phyloP scores from a whole-genome alignment of 1,284 basidiomycete genomes.

The Cystobasidium slooffiae region DNA sequence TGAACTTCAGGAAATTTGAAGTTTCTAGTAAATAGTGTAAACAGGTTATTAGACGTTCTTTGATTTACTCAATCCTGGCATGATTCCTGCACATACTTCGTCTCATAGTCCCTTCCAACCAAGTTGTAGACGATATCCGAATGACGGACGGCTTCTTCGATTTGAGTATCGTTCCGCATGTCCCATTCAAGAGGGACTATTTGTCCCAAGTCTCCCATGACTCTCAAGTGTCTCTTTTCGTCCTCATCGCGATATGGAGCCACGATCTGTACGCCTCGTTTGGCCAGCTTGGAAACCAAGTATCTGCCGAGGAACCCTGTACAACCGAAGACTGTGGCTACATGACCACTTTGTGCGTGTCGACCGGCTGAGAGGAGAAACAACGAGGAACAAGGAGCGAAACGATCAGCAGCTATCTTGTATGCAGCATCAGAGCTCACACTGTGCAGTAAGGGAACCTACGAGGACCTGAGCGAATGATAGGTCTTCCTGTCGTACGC shows the following conservation, averaged over 20 bases:
- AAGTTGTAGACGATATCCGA: slow-evolving; percentile 98
- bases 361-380: too few species aligned
- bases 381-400: not conserved
- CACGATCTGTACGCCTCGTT: slow-evolving; percentile 90
- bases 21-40: slow-evolving; percentile 64
- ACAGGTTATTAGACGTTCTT: not conserved
- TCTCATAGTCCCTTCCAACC: slow-evolving; percentile 86
- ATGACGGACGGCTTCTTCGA: slow-evolving; percentile 90
- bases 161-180: slow-evolving; percentile 81
- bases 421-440: not conserved
- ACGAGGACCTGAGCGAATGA: slow-evolving; percentile 52
- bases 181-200: slow-evolving; percentile 98
- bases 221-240: slow-evolving; percentile 85
- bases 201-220: slow-evolving; percentile 95
- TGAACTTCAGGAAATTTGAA: slow-evolving; percentile 80
- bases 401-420: too few species aligned
- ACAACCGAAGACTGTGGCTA: slow-evolving; percentile 94
- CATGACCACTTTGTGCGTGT: slow-evolving; percentile 83
- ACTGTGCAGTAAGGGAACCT: not conserved
- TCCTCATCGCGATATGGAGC: slow-evolving; percentile 96
- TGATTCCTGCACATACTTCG: slow-evolving; percentile 66
- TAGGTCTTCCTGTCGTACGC: slow-evolving; percentile 46
- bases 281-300: slow-evolving; percentile 88
- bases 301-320: slow-evolving; percentile 96
- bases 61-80: slow-evolving; percentile 45